Conservation (phyloP, 306 rosid genomes). For the Lotus japonicus region DNA sequence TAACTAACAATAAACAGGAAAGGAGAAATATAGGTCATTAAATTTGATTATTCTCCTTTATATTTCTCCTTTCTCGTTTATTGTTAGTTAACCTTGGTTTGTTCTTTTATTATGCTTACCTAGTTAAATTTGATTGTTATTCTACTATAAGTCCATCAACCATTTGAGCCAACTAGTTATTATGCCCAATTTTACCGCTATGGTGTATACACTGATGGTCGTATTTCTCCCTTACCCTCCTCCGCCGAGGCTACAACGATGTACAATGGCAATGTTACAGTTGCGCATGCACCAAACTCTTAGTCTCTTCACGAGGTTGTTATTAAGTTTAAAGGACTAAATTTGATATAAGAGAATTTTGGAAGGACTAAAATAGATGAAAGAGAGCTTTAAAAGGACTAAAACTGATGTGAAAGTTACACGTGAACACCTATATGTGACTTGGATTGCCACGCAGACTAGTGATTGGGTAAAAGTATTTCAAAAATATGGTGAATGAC, state of each 20-base stretch:
- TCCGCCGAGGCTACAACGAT: slow-evolving; percentile 57
- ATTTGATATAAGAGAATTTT: no score
- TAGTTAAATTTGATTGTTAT: slow-evolving; percentile 17
- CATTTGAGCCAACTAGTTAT: slow-evolving; percentile 71
- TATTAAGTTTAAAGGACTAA: no score
- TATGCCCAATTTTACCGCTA: slow-evolving; percentile 84
- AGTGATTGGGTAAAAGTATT: no score
- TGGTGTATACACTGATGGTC: slow-evolving; percentile 74
- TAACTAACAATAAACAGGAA: slow-evolving; percentile 17
- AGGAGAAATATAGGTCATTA: neutral
- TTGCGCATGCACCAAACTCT: slow-evolving; percentile 56
- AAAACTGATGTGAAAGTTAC: no score
- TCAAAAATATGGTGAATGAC: no score
- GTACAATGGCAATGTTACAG: slow-evolving; percentile 70
- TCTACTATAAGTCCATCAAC: slow-evolving; percentile 62
- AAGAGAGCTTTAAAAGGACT: no score
- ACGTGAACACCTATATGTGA: no score
- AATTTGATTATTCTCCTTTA: no score
- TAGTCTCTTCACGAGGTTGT: slow-evolving; percentile 87
- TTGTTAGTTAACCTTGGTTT: slow-evolving; percentile 20
- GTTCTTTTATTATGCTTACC: slow-evolving; percentile 17
- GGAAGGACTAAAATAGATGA: no score
- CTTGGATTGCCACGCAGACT: no score
- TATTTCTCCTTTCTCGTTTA: neutral
- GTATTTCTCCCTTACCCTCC: slow-evolving; percentile 78